phyloP scores from a whole-genome alignment of 805 yeast genomes.

The Priceomyces carsonii region DNA sequence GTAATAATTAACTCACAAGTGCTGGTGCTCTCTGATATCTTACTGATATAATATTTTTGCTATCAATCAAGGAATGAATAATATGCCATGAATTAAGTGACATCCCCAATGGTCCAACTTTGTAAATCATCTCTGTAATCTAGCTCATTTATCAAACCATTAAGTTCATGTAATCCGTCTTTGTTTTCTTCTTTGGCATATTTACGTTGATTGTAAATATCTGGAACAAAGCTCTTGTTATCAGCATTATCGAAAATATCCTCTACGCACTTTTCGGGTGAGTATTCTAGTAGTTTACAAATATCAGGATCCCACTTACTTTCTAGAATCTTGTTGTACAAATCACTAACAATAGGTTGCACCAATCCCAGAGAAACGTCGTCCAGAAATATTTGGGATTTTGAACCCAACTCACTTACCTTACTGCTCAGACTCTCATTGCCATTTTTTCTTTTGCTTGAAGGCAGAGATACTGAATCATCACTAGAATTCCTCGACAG shows the following conservation, averaged over 20 bases:
- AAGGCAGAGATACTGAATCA: slow-evolving; percentile 7
- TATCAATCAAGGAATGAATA: not conserved
- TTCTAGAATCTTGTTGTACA: slow-evolving; percentile 57
- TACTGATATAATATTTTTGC: not conserved
- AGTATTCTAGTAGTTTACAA: slow-evolving; percentile 47
- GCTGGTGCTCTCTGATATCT: no score
- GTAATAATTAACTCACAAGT: no score
- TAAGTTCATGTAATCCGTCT: no score
- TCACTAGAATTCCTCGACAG: slow-evolving; percentile 3
- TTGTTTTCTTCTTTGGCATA: slow-evolving; percentile 13
- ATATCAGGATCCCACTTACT: slow-evolving; percentile 60
- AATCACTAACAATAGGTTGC: slow-evolving; percentile 51
- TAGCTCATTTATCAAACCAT: slow-evolving; percentile 41
- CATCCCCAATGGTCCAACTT: slow-evolving; percentile 28
- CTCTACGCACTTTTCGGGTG: slow-evolving; percentile 70
- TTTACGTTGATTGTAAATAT: slow-evolving; percentile 2
- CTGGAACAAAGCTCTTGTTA: slow-evolving; percentile 41
- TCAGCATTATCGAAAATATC: slow-evolving; percentile 74
- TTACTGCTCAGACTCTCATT: not conserved
- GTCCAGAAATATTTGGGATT: slow-evolving; percentile 1
- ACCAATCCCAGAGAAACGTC: slow-evolving; percentile 15
- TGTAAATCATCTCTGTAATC: slow-evolving; percentile 36
- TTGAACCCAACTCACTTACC: not conserved
- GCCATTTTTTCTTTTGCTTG: not conserved
- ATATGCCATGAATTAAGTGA: not conserved